phyloP scores from a whole-genome alignment of 2,329 filamentous ascomycete genomes.

The Hymenoscyphus fructigenus region DNA sequence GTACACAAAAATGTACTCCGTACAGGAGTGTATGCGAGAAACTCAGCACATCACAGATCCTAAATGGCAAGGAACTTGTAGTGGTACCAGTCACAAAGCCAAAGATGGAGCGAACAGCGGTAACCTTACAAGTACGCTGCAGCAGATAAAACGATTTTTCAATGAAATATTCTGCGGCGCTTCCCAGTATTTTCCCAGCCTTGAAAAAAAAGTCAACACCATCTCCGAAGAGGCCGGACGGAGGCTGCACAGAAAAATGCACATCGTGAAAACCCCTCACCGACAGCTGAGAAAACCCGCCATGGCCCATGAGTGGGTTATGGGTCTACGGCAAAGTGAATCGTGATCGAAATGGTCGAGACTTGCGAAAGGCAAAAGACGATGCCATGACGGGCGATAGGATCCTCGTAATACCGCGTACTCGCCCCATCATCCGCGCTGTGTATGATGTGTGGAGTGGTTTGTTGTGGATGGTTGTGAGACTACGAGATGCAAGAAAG shows the following conservation, averaged over 20 bases:
- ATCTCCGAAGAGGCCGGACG: background rate
- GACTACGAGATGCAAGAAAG: background rate
- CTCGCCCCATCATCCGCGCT: background rate
- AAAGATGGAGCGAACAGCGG: background rate
- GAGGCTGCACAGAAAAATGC: background rate
- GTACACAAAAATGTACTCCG: background rate
- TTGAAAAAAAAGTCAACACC: background rate
- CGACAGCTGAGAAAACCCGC: background rate
- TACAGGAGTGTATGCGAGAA: background rate
- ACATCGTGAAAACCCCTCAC: constrained; percentile 2
- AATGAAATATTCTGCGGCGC: background rate
- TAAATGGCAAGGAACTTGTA: too few relatives aligned
- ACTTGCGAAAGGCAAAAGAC: background rate
- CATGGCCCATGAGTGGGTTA: background rate
- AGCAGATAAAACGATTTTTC: background rate
- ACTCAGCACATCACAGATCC: background rate
- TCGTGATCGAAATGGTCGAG: background rate
- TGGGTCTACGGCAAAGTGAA: background rate
- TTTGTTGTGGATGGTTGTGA: background rate
- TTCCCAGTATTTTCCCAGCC: background rate
- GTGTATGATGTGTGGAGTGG: background rate
- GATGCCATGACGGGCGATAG: background rate
- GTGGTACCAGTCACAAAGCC: background rate
- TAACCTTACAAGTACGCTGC: background rate
- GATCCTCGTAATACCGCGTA: constrained; percentile 3